Evolutionary conservation across 345 rosid species (phyloP), one percentile per base, ranked within the genome.

Genomic region (Brassica carinata): DNA sequence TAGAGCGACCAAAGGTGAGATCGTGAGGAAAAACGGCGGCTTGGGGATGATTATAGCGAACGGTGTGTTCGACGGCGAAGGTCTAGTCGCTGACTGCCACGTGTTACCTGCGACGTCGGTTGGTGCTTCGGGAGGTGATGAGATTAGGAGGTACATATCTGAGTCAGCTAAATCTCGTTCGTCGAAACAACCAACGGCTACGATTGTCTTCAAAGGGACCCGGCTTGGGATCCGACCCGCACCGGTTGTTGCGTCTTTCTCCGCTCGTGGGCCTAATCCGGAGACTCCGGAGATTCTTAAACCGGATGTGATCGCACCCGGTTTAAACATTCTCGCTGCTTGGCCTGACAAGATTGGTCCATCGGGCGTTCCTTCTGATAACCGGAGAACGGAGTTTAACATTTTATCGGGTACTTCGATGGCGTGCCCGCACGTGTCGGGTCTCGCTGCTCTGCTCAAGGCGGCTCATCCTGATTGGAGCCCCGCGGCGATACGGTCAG

Each of bases 371-470:
- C 79, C 90, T 13, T 83, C 92, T 0, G 99, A 96, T 77, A 81
- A 77, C 67, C 84, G 97, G 48, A 88, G 64, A 67, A 90, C 95
- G 1, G 91, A 89, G 29, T 96, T 94, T 76, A 96, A 94, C 79
- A 96, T 94, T 43, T 85, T 96, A 2, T 96, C 97, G 0, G 99
- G 98, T 1, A 96, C 98, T 30, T 96, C 99, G 7, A 96, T 96
- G 99, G 98, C 98, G 2, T 96, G 97, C 36, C 98, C 98, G 6
- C 99, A 94, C 30, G 95, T 92, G 11, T 93, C 97, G 0, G 99
- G 99, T 13, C 87, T 94, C 0, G 97, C 97, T 0, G 99, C 97
- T 11, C 11, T 96, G 89, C 89, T 96, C 5, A 96, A 90, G 83
- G 94, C 98, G 0, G 94, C 98, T 5, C 98, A 93, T 78, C 97